Evolutionary conservation across 306 rosid species (phyloP).

Genomic region (Acacia melanoxylon): DNA sequence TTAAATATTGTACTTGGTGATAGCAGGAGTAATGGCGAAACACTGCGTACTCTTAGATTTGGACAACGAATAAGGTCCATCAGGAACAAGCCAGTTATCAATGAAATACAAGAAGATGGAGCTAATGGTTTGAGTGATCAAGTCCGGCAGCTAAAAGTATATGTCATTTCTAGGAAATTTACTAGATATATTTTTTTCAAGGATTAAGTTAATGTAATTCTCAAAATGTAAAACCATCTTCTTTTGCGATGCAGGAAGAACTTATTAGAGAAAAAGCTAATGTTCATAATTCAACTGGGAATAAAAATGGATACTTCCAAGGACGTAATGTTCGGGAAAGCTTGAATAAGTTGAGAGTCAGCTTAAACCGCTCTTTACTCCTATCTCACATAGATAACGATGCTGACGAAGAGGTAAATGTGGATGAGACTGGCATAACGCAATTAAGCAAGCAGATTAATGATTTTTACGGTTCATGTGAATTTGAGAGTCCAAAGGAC

Average conservation of each 20-base stretch:
- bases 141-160: slow-evolving; percentile 89
- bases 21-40: slow-evolving; percentile 68
- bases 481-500: slow-evolving; percentile 42
- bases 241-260: slow-evolving; percentile 67
- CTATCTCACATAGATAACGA: slow-evolving; percentile 60
- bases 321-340: slow-evolving; percentile 78
- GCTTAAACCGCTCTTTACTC: slow-evolving; percentile 85
- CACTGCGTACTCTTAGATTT: slow-evolving; percentile 74
- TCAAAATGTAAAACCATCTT: slow-evolving; percentile 16
- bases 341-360: slow-evolving; percentile 79
- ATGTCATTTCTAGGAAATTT: slow-evolving; percentile 10
- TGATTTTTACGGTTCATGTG: slow-evolving; percentile 58
- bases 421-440: slow-evolving; percentile 69
- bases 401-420: slow-evolving; percentile 58
- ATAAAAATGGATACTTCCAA: slow-evolving; percentile 57
- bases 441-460: slow-evolving; percentile 68
- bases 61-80: slow-evolving; percentile 81
- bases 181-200: slow-evolving; percentile 19
- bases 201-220: slow-evolving; percentile 1
- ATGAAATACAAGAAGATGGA: slow-evolving; percentile 85
- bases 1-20: slow-evolving; percentile 33
- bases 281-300: slow-evolving; percentile 44
- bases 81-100: slow-evolving; percentile 76
- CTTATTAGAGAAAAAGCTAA: slow-evolving; percentile 76
- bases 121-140: slow-evolving; percentile 89